A percentile compares a stretch with the other conserved stretches of the same genome.
Evolutionary conservation across 192 early-diverging fungal species (phyloP).

Genomic region (Gigaspora rosea): DNA sequence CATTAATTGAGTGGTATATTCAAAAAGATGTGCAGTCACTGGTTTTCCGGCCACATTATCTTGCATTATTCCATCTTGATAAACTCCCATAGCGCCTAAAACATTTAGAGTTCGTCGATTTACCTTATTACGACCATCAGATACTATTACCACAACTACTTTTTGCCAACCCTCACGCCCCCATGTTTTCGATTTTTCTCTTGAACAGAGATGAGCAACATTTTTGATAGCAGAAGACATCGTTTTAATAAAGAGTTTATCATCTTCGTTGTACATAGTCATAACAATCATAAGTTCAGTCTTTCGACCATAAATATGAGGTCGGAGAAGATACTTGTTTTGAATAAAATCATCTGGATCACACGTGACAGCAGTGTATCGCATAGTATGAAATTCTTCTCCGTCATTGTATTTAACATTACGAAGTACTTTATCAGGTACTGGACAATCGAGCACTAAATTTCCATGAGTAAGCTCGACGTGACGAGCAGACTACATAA

Average conservation of each 20-base stretch:
- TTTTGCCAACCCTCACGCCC: conserved; percentile 87
- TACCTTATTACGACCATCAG: conserved; percentile 85
- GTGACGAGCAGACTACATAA: not conserved
- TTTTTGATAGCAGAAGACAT: conserved; percentile 91
- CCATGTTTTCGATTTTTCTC: conserved; percentile 74
- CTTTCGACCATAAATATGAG: conserved; percentile 65
- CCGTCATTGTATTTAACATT: conserved; percentile 47
- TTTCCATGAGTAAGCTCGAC: conserved; percentile 66
- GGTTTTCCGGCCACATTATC: conserved; percentile 67
- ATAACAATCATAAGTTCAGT: conserved; percentile 93
- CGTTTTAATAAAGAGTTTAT: conserved; percentile 85
- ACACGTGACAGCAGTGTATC: conserved; percentile 74
- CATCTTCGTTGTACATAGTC: conserved; percentile 94
- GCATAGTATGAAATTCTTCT: conserved; percentile 68
- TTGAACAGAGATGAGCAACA: conserved; percentile 84
- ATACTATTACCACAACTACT: conserved; percentile 87
- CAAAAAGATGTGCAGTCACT: conserved; percentile 84
- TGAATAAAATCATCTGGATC: conserved; percentile 64
- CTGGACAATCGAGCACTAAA: conserved; percentile 65
- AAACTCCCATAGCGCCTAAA: conserved; percentile 80
- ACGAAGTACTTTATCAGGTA: conserved; percentile 55
- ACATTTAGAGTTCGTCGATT: conserved; percentile 72
- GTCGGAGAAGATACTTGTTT: conserved; percentile 68
- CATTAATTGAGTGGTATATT: conserved; percentile 84
- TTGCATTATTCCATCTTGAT: conserved; percentile 71